Base-by-base conservation (phyloP, 345 rosid genomes). In the Salix viminalis region DNA sequence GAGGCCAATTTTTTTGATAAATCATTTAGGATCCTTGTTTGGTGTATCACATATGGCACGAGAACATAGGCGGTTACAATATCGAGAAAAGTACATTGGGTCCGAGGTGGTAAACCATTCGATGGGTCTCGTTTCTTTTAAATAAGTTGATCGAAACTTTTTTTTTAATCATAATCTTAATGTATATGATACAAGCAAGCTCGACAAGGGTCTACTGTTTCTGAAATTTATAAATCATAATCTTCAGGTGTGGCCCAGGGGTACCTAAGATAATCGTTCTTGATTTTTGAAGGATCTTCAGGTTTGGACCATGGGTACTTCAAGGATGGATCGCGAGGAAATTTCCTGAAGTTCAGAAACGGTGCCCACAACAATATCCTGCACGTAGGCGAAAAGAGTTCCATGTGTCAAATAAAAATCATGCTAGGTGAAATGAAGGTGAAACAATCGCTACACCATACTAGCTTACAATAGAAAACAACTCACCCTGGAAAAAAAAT, bases 171-270 rank as follows among this genome's bases (percentile, higher is more conserved):
- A 32, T 32, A 32, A 32, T 32, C 34, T 32, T 32, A 32, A 4
- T 32, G 34, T 4, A 32, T 32, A 44, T 42, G 37, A 48, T 50
- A 32, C 15, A 13, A 37, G 44, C 34, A 54, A 65, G 65, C 21
- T 39, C 8, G 46, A 21, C 26, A 5, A 30, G 26, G 42, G 48
- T 19, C 34, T 9, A 2, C 21, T 7, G 2, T 56, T 9, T 50
- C 8, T 15, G 60, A 41, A 58, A n/a, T 30, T 26, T 24, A 71
- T 79, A 34, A 82, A n/a, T 84, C 89, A 69, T 95, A 91, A 74
- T 92, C 99, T 75, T 94, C 99, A 23, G 91, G 96, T 54, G 86
- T 58, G 8, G 99, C 99, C 36, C 75, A 95, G 12, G 99, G 99
- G 76, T 76, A 91, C 76, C 90, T 89, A 75, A 77, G 83, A 74